Base-by-base conservation (phyloP, 306 rosid genomes). In the Dalbergia oliveri region DNA sequence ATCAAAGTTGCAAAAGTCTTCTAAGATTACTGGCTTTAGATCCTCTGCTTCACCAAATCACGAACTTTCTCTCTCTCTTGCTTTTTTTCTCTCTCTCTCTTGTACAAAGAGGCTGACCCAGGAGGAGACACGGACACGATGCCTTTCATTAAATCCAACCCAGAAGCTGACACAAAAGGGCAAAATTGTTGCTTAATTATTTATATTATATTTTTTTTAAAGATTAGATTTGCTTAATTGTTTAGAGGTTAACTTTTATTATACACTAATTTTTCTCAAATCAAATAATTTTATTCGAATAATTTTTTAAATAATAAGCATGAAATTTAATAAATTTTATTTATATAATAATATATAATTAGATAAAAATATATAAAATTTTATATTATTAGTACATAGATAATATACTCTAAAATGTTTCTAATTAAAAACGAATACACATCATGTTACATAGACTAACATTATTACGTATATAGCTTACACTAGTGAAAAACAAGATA, bases 131-230 rank as follows among this genome's bases (percentile, higher is more conserved):
- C 86, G 90, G 92, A 83, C 89, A 53, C 81, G 44, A 85, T 72
- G 86, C 79, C 79, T 76, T 64, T 76, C 74, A 83, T 93, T 84
- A 85, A 90, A 90, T 89, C 86, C 85, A 85, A 72, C 87, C 81
- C 75, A 70, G 44, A 65, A 71, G 67, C 70, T 58, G 58, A 53
- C 19, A 33, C 11, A 56, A 51, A 11, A 43, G 18, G 63, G 69
- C 11, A 49, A 31, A 50, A 69, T 63, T 66, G 71, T 73, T 56
- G 62, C 44, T 79, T 77, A 62, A 72, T 82, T 77, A 53, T 14
- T n/a, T 53, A 53, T 50, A 45, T 45, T 45, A 45, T 45, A 8
- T 45, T n/a, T n/a, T n/a, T n/a, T n/a, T 3, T 47, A 47, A 11
- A 11, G 31, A 26, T 26, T 26, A 26, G 31, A 26, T 26, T 26